These are phyloP conservation scores for Cyclotella kingstonii DNA, from an alignment of 108 stramenopile genomes.

Conservation along the genomic window DNA sequence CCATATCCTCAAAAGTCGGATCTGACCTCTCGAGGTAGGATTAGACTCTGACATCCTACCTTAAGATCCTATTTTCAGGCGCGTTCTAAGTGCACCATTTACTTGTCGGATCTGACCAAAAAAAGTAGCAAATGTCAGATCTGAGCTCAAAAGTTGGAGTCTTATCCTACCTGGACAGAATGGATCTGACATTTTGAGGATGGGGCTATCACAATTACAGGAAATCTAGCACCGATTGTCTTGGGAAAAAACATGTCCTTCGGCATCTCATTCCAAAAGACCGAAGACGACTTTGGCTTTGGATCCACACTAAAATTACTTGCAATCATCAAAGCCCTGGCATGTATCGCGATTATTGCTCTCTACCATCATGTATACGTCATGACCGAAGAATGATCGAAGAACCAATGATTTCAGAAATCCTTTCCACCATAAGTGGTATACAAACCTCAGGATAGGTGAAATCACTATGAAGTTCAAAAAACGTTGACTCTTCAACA, in stretches of 20 bases:
- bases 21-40: too few species aligned
- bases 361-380: constrained; percentile 40
- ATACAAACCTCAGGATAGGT: constrained; percentile 29
- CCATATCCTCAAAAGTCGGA: too few species aligned
- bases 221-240: constrained; percentile 49
- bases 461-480: constrained; percentile 44
- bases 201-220: constrained; percentile 59
- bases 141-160: too few species aligned
- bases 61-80: too few species aligned
- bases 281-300: constrained; percentile 40
- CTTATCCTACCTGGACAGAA: too few species aligned
- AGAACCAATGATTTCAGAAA: constrained; percentile 22
- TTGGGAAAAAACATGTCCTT: constrained; percentile 48
- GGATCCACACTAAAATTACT: constrained; percentile 42
- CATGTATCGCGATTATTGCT: constrained; percentile 32
- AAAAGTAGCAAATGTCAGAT: too few species aligned
- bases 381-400: constrained; percentile 32
- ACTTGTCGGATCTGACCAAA: too few species aligned
- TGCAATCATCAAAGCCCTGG: constrained; percentile 29
- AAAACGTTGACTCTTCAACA: constrained; percentile 37
- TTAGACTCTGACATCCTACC: too few species aligned
- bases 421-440: constrained; percentile 38
- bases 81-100: too few species aligned
- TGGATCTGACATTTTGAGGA: too few species aligned
- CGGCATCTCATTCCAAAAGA: constrained; percentile 40